Conservation (phyloP, 164 flowering plant genomes). For the Protea cynaroides region DNA sequence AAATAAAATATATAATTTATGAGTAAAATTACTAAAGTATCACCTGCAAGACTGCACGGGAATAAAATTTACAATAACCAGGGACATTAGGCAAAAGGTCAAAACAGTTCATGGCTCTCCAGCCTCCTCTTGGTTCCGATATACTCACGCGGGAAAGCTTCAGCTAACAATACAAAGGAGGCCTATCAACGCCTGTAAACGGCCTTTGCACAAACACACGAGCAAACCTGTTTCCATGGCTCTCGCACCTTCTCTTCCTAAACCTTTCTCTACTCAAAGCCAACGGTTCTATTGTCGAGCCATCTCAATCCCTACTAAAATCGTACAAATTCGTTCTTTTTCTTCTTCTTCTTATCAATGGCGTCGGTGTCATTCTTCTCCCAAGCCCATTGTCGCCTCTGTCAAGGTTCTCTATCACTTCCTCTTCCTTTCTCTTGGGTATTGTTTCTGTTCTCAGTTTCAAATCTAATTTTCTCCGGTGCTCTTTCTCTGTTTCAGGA, state of each 20-base stretch:
- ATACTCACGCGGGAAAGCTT: too few relatives aligned
- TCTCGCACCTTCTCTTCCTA: not conserved
- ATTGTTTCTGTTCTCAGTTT: not conserved
- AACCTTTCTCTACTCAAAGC: not conserved
- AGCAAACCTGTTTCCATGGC: slow-evolving; percentile 6
- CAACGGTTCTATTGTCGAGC: not conserved
- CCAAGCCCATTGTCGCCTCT: slow-evolving; percentile 9
- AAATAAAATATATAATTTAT: too few relatives aligned
- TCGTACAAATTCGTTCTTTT: slow-evolving; percentile 2
- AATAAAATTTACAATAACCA: too few relatives aligned
- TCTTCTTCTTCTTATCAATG: slow-evolving; percentile 6
- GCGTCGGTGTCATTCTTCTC: slow-evolving; percentile 5
- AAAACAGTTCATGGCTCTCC: too few relatives aligned
- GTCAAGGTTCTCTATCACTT: slow-evolving; percentile 11
- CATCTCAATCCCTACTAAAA: slow-evolving; percentile 1
- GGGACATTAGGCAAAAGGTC: too few relatives aligned
- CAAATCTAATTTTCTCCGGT: not conserved
- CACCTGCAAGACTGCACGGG: too few relatives aligned
- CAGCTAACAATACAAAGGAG: too few relatives aligned
- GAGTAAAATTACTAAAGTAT: too few relatives aligned
- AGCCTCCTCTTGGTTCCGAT: too few relatives aligned
- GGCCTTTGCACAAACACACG: not conserved
- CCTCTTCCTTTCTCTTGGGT: not conserved
- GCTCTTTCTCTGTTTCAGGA: slow-evolving; percentile 28
- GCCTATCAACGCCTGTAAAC: not conserved